Evolutionary conservation across 495 filamentous ascomycete species (phyloP).

Genomic region (Collariella sp.): DNA sequence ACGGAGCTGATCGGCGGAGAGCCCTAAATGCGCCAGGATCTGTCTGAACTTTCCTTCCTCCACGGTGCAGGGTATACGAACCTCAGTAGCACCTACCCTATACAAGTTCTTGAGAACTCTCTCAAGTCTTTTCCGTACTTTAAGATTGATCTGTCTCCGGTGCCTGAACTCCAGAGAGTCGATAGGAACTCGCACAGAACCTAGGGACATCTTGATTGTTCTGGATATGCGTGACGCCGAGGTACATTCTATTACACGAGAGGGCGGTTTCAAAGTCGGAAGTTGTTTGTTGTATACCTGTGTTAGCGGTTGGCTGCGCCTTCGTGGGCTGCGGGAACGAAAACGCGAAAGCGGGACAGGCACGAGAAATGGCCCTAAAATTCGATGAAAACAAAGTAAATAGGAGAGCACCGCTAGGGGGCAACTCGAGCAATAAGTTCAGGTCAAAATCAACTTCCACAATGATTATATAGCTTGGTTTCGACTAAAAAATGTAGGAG

Average conservation of each 20-base stretch:
- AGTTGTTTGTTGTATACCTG: background rate
- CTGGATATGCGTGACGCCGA: background rate
- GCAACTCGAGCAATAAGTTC: too few species aligned
- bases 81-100: conserved; percentile 1
- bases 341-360: conserved; percentile 1
- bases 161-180: conserved; percentile 7
- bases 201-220: conserved; percentile 6
- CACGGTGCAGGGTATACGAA: conserved; percentile 8
- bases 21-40: conserved; percentile 10
- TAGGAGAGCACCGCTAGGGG: background rate
- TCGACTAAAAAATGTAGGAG: too few species aligned
- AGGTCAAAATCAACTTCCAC: too few species aligned
- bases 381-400: background rate
- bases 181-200: conserved; percentile 5
- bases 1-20: conserved; percentile 11
- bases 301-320: conserved; percentile 1
- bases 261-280: background rate
- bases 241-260: background rate
- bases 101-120: conserved; percentile 9
- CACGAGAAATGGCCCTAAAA: conserved; percentile 9
- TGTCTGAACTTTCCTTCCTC: conserved; percentile 10
- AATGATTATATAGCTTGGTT: too few species aligned
- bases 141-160: conserved; percentile 4
- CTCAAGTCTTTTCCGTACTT: conserved; percentile 5
- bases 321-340: background rate